phyloP scores from a whole-genome alignment of 345 rosid genomes.

The Bretschneidera sinensis region DNA sequence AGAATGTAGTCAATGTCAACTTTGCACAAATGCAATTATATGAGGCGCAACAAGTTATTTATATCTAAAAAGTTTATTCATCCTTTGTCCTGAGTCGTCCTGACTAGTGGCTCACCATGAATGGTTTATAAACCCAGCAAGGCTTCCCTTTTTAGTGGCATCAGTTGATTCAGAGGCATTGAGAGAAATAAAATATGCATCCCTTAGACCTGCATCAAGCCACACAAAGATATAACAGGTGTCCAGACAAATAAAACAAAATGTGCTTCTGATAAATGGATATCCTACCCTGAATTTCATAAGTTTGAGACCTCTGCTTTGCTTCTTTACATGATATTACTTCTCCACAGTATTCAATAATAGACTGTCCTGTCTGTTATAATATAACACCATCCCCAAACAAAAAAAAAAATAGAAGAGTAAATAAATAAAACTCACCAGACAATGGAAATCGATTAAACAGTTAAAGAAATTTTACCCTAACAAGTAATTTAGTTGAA shows the following conservation, averaged over 20 bases:
- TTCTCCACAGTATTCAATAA: conserved; percentile 98
- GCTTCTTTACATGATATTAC: conserved; percentile 96
- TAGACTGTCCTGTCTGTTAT: conserved; percentile 76
- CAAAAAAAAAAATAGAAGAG: too few relatives aligned
- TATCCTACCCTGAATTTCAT: conserved; percentile 63
- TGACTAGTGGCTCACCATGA: conserved; percentile 62
- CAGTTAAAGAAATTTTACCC: neutral
- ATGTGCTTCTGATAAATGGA: neutral
- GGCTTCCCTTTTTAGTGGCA: conserved; percentile 90
- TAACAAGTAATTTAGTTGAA: conserved; percentile 1
- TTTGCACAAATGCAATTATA: conserved; percentile 2
- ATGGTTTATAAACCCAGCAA: conserved; percentile 94
- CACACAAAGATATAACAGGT: neutral
- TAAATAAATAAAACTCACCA: neutral
- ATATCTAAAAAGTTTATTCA: conserved; percentile 3
- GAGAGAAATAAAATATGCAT: conserved; percentile 88
- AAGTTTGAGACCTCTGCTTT: conserved; percentile 71
- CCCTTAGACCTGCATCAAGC: conserved; percentile 64
- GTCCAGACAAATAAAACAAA: neutral
- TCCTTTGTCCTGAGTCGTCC: conserved; percentile 11
- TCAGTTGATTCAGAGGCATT: conserved; percentile 81
- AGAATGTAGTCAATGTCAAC: conserved; percentile 19
- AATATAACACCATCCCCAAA: too few relatives aligned
- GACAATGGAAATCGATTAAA: neutral
- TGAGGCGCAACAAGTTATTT: neutral